Conservation (phyloP, 768 basidiomycete genomes). For the Leccinum boreale region DNA sequence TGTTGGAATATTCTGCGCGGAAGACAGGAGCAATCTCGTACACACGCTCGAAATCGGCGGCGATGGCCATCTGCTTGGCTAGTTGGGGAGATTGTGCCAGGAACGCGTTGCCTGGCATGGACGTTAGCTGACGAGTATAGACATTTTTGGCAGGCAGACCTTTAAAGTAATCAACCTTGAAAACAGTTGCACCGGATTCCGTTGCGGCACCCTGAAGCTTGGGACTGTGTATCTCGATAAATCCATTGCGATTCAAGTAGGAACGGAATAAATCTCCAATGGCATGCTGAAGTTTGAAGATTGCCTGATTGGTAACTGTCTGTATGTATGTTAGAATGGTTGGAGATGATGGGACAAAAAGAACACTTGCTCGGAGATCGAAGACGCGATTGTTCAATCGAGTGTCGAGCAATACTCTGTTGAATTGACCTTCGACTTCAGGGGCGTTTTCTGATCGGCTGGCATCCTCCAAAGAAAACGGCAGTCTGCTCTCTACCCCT, state of each 20-base stretch:
- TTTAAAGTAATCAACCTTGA: constrained; percentile 98
- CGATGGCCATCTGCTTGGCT: constrained; percentile 99
- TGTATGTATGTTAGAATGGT: constrained; percentile 31
- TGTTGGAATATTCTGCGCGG: constrained; percentile 96
- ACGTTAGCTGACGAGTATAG: neutral
- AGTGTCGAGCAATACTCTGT: constrained; percentile 86
- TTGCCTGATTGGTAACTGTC: constrained; percentile 94
- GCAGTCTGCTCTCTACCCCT: constrained; percentile 73
- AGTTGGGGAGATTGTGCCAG: constrained; percentile 97
- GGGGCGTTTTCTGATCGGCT: constrained; percentile 75
- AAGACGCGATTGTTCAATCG: constrained; percentile 92
- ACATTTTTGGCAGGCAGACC: constrained; percentile 36
- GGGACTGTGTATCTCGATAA: constrained; percentile 95
- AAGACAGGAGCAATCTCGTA: constrained; percentile 98
- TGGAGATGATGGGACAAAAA: neutral
- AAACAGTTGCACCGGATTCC: constrained; percentile 94
- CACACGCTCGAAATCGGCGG: constrained; percentile 96
- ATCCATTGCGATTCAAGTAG: constrained; percentile 68
- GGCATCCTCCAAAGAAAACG: constrained; percentile 93
- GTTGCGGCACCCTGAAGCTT: constrained; percentile 97
- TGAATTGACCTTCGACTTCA: constrained; percentile 60
- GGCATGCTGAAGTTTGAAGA: constrained; percentile 89
- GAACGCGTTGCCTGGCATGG: constrained; percentile 72
- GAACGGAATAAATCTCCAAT: constrained; percentile 87
- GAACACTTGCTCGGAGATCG: constrained; percentile 75